Conservation (phyloP, 768 basidiomycete species). For the Coprinellus aureogranulatus region DNA sequence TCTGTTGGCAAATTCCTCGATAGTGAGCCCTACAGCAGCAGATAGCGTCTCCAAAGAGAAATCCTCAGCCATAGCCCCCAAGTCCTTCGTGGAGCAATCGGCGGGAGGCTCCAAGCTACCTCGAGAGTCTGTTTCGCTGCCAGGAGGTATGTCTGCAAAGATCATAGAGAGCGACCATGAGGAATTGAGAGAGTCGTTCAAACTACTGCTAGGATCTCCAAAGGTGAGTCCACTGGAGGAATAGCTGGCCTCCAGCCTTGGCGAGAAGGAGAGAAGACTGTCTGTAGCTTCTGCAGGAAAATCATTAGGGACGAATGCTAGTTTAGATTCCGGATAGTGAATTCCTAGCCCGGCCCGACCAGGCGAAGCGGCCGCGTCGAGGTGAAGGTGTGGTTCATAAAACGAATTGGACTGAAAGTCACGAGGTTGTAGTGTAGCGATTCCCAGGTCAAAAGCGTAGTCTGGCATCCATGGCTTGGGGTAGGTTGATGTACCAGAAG, state of each 20-base stretch:
- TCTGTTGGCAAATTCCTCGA: constrained; percentile 32
- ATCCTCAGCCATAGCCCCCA: not conserved
- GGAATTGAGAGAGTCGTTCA: not conserved
- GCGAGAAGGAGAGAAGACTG: not conserved
- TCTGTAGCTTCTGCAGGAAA: not conserved
- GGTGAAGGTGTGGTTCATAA: constrained; percentile 14
- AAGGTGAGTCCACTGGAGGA: not conserved
- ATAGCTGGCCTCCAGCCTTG: not conserved
- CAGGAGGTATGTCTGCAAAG: not conserved
- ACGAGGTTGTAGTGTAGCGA: constrained; percentile 14
- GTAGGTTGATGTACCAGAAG: constrained; percentile 3
- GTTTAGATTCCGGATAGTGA: constrained; percentile 6
- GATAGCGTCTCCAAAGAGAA: constrained; percentile 14
- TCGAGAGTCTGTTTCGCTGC: not conserved
- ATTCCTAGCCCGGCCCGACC: constrained; percentile 32
- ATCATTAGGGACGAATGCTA: not conserved
- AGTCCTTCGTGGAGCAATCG: not conserved
- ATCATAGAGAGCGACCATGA: constrained; percentile 1
- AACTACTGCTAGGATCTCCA: not conserved
- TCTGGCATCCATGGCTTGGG: constrained; percentile 1
- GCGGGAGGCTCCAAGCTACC: not conserved
- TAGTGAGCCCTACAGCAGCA: constrained; percentile 32
- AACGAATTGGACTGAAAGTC: constrained; percentile 37
- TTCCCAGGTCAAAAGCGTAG: constrained; percentile 11
- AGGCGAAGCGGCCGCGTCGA: constrained; percentile 7